phyloP scores from a whole-genome alignment of 2,329 filamentous ascomycete genomes.

The Fusarium torulosum region DNA sequence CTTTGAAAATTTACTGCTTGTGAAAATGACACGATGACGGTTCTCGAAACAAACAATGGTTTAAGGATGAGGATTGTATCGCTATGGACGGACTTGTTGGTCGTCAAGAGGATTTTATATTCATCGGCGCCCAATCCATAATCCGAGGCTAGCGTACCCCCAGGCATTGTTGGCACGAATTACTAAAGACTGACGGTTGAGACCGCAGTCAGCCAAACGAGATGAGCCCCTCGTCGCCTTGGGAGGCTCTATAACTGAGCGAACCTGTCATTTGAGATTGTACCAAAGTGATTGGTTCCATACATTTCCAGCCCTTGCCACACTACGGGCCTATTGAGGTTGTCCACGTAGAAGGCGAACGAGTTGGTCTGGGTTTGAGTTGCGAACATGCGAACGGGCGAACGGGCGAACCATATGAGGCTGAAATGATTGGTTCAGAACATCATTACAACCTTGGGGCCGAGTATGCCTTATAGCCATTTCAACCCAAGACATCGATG shows the following conservation, averaged over 20 bases:
- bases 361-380: conserved; percentile 21
- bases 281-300: not conserved
- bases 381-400: conserved; percentile 12
- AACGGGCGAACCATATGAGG: conserved; percentile 31
- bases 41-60: not conserved
- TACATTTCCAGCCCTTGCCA: not conserved
- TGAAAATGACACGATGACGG: not conserved
- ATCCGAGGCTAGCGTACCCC: conserved; percentile 10
- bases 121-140: conserved; percentile 3
- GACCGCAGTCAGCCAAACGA: conserved; percentile 2
- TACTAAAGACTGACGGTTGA: not conserved
- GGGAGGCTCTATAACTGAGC: not conserved
- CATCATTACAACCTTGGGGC: conserved; percentile 12
- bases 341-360: conserved; percentile 23
- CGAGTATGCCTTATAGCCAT: conserved; percentile 13
- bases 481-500: conserved; percentile 22
- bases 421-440: conserved; percentile 37
- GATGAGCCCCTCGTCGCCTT: conserved; percentile 6
- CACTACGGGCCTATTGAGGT: not conserved
- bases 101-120: conserved; percentile 25
- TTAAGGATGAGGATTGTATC: conserved; percentile 1
- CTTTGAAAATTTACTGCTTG: not conserved
- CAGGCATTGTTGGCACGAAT: not conserved
- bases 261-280: conserved; percentile 5
- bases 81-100: conserved; percentile 1